phyloP scores from a whole-genome alignment of 225 moss, liverwort and hornwort genomes.

The Thuidium tamariscinum region DNA sequence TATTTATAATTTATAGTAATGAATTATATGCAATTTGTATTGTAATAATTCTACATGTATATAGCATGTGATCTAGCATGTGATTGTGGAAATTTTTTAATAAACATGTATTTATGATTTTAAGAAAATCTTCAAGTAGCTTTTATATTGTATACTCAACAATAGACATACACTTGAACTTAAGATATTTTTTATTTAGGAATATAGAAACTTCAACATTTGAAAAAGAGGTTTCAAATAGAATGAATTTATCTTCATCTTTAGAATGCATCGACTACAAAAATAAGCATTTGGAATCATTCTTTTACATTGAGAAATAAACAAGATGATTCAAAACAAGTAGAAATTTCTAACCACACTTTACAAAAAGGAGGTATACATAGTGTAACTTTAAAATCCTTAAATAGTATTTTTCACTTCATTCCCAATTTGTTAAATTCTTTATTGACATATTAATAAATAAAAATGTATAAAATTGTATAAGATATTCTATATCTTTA shows the following conservation, averaged over 20 bases:
- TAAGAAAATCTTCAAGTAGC: too few relatives aligned
- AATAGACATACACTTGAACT: neutral
- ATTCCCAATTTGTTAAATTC: accelerated
- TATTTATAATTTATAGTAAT: too few relatives aligned
- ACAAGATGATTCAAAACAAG: neutral
- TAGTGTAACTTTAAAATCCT: too few relatives aligned
- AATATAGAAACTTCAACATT: neutral
- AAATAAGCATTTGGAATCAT: neutral
- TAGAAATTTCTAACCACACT: neutral
- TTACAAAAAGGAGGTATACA: conserved; percentile 1
- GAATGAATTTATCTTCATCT: neutral
- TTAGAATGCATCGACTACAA: neutral
- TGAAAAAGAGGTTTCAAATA: neutral
- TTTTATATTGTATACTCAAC: neutral
- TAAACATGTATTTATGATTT: neutral
- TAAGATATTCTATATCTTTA: neutral
- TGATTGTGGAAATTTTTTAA: accelerated
- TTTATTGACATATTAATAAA: too few relatives aligned
- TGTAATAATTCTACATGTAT: neutral
- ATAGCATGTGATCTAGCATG: too few relatives aligned
- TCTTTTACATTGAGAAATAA: neutral
- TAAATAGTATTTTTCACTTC: neutral
- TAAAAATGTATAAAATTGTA: too few relatives aligned
- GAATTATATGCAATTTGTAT: neutral
- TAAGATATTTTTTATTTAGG: neutral